A percentile compares a stretch with the other conserved stretches of the same genome.
These are phyloP conservation scores for Mycena metata DNA, from an alignment of 768 basidiomycete species.

Conservation along the genomic window DNA sequence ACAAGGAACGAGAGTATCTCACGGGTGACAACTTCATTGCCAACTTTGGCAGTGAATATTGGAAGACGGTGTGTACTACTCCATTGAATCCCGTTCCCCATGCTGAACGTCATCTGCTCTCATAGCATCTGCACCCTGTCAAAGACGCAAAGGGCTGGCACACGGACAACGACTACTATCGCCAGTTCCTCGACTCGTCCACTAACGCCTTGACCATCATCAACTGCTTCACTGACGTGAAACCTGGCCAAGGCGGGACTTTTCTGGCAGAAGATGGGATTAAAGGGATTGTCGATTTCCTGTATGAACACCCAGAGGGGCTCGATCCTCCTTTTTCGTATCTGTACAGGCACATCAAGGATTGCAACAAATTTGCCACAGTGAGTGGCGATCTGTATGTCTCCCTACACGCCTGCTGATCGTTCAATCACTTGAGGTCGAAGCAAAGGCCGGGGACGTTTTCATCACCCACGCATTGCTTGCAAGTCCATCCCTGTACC, in stretches of 20 bases:
- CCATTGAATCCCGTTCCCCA: slow-evolving; percentile 14
- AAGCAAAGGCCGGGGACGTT: slow-evolving; percentile 30
- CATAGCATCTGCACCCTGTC: slow-evolving; percentile 27
- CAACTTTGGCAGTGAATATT: slow-evolving; percentile 34
- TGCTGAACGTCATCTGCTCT: slow-evolving; percentile 24
- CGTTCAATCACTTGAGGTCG: slow-evolving; percentile 26
- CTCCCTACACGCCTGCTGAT: slow-evolving; percentile 16
- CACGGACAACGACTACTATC: slow-evolving; percentile 35
- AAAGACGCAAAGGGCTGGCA: slow-evolving; percentile 32
- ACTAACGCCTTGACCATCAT: slow-evolving; percentile 31
- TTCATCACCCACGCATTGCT: slow-evolving; percentile 30
- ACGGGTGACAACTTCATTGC: slow-evolving; percentile 34
- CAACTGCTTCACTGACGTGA: slow-evolving; percentile 34
- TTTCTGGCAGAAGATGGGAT: slow-evolving; percentile 35
- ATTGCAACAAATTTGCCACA: slow-evolving; percentile 28
- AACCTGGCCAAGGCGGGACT: slow-evolving; percentile 32
- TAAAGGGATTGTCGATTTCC: slow-evolving; percentile 32
- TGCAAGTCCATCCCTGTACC: slow-evolving; percentile 20
- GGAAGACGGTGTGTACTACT: slow-evolving; percentile 28
- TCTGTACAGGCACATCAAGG: slow-evolving; percentile 27
- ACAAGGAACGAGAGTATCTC: slow-evolving; percentile 34
- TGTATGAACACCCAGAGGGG: slow-evolving; percentile 33
- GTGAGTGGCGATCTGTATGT: slow-evolving; percentile 21
- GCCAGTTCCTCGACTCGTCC: slow-evolving; percentile 33
- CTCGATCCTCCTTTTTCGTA: slow-evolving; percentile 33